These are phyloP conservation scores for Globisporangium paddicum DNA, from an alignment of 352 stramenopile genomes.

Conservation along the genomic window DNA sequence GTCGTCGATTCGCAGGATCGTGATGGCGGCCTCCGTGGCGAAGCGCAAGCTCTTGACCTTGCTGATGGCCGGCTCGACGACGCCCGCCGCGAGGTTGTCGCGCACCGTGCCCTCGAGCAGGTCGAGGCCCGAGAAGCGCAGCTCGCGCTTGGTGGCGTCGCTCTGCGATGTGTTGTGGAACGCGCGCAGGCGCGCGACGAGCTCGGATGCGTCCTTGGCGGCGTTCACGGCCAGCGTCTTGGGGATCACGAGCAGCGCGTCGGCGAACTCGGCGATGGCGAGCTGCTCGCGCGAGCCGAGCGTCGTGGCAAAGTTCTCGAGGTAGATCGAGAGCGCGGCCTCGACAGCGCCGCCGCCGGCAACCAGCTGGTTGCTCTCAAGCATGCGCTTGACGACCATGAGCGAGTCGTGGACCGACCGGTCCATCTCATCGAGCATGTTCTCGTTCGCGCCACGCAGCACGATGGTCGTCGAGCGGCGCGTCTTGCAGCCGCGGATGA, in stretches of 20 bases:
- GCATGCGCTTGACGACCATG: conserved; percentile 99
- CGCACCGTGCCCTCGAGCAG: conserved; percentile 93
- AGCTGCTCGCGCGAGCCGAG: conserved; percentile 97
- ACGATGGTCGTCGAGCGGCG: conserved; percentile 95
- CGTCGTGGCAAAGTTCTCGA: conserved; percentile 97
- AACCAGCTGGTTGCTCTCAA: conserved; percentile 99
- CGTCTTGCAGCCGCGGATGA: conserved; percentile 96
- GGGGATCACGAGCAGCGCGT: conserved; percentile 69
- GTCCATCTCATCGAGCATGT: conserved; percentile 99
- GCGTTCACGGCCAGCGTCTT: conserved; percentile 99
- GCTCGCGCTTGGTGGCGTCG: conserved; percentile 64
- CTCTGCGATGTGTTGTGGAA: conserved; percentile 96
- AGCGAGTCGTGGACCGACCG: conserved; percentile 98
- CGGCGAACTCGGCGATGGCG: conserved; percentile 98
- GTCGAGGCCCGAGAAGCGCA: conserved; percentile 94
- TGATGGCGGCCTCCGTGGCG: conserved; percentile 99
- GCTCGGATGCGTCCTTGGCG: conserved; percentile 98
- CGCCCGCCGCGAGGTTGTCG: conserved; percentile 95
- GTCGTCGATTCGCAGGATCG: conserved; percentile 99
- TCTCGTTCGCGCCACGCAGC: conserved; percentile 98
- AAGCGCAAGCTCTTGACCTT: conserved; percentile 99
- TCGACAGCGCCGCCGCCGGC: conserved; percentile 97
- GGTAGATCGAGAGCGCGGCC: conserved; percentile 96
- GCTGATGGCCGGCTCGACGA: conserved; percentile 99
- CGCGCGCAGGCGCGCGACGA: conserved; percentile 96